Base-by-base conservation (phyloP, 768 basidiomycete species). In the Termitomyces sp. region DNA sequence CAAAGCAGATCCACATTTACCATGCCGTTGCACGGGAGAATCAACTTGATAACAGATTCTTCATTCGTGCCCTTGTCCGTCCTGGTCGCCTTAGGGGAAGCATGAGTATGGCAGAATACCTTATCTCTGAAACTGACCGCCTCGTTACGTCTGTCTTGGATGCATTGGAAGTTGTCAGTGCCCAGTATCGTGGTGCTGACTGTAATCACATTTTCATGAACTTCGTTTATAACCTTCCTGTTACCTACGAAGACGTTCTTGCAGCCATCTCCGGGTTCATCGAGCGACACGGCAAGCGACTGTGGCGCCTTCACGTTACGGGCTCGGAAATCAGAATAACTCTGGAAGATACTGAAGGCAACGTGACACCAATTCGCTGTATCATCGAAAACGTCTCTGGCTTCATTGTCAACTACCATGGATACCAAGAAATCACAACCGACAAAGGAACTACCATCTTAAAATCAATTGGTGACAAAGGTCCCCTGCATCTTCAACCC, bases 131-230 rank as follows among this genome's bases (percentile, higher is more conserved):
- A 78, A 95, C 95, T 13, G 97, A 99, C 68, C 91, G 97, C 48
- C 86, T 98, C 13, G 91, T 98, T 61, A 96, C 93, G 44, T 89
- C 85, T 67, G 87, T 98, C 65, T 80, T 99, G 61, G 97, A 99
- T 72, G 91, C 95, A 2, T 82, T 98, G 33, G 96, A 98, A 72
- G 89, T 98, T 56, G 93, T 96, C 69, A 88, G 84, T 65, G 92
- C 91, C 8, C 84, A 93, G 67, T 81, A 95, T 67, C 86, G 95
- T 60, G 93, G 89, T 65, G 91, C 96, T 4, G 96, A 98, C 70
- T 95, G 93, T 78, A 98, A 98, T 73, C 95, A 98, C 72, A 97
- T 98, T 71, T 95, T 94, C 78, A 88, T 98, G 86, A 98, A 98
- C 79, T 99, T 98, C 72, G 87, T 98, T 67, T 98, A 98, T 82